Evolutionary conservation across 805 yeast species (phyloP), one percentile per base, ranked within the genome.

Genomic region (Wickerhamiella galacta): DNA sequence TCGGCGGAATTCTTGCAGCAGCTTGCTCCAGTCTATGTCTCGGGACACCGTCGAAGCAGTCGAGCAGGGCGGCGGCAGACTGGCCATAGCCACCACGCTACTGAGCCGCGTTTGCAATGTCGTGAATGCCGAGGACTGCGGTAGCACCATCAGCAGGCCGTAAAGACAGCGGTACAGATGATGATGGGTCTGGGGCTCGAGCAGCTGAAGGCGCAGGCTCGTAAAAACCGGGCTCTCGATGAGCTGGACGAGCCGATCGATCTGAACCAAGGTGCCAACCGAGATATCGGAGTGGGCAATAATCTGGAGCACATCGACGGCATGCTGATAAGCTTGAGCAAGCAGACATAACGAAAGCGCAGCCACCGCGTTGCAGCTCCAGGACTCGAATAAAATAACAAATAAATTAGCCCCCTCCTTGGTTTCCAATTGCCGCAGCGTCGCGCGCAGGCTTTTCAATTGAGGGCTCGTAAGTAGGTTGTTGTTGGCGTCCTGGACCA

Each of bases 151-250:
- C 38, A 90, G 60, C 20, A 90, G 66, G 2, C 96, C 98, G 51
- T 82, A 90, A 20, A 90, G 64, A 33, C 94, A 79, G 49, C 82
- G 81, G 62, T 76, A 80, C 21, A 90, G 57, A 46, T 67, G 78
- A 1, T 92, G 93, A 49, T 78, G 67, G 40, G 67, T 70, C 30
- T 75, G 80, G 1, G 95, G 95, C 47, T 81, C 93, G 30, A 90
- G 58, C n/a, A 90, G 59, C 53, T 87, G 95, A 34, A 90, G 59
- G 37, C 98, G 67, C 41, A 85, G 63, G 45, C 78, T 73, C 6
- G 93, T 75, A 53, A 90, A 85, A 2, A 83, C 85, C 1, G 95
- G 96, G 2, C 93, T 76, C 53, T 90, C 98, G 11, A 90, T 60
- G 19, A 87, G 57, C 52, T 90, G 96, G 6, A 90, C 92, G 25